These are phyloP conservation scores for Russula sp. DNA, from an alignment of 768 basidiomycete species.

Conservation along the genomic window DNA sequence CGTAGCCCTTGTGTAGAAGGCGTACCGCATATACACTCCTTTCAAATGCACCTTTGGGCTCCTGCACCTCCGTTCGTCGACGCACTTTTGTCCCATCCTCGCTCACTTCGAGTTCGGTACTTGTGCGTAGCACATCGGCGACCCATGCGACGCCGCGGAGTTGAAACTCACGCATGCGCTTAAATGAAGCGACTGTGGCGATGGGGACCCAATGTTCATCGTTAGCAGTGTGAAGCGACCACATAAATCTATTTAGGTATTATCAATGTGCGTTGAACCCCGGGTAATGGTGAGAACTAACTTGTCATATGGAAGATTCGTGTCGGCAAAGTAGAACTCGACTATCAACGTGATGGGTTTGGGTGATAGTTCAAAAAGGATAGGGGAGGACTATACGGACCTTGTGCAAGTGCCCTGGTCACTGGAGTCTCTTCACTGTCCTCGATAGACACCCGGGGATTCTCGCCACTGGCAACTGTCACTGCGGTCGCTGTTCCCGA, in stretches of 20 bases:
- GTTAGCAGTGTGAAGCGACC: slow-evolving; percentile 77
- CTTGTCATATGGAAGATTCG: slow-evolving; percentile 93
- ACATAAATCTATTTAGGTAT: slow-evolving; percentile 72
- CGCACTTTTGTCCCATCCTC: slow-evolving; percentile 66
- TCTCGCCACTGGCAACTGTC: neutral
- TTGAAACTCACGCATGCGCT: slow-evolving; percentile 79
- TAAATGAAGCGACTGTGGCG: slow-evolving; percentile 83
- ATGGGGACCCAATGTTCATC: slow-evolving; percentile 88
- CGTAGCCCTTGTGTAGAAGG: slow-evolving; percentile 17
- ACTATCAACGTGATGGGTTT: slow-evolving; percentile 38
- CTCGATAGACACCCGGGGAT: neutral
- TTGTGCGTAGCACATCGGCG: slow-evolving; percentile 51
- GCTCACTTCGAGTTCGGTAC: slow-evolving; percentile 62
- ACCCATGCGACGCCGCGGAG: slow-evolving; percentile 61
- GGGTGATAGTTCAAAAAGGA: neutral
- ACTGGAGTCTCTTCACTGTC: slow-evolving; percentile 32
- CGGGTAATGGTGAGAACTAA: slow-evolving; percentile 27
- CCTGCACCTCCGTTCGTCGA: slow-evolving; percentile 64
- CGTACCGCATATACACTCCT: slow-evolving; percentile 85
- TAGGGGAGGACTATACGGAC: slow-evolving; percentile 30
- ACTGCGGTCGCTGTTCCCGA: neutral
- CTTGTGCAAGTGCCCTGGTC: slow-evolving; percentile 47
- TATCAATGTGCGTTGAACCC: neutral
- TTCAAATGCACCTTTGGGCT: slow-evolving; percentile 72
- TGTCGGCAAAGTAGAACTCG: slow-evolving; percentile 94